Evolutionary conservation across 192 early-diverging fungal genomes (phyloP), one percentile per base, ranked within the genome.

Genomic region (Geranomyces michiganensis): DNA sequence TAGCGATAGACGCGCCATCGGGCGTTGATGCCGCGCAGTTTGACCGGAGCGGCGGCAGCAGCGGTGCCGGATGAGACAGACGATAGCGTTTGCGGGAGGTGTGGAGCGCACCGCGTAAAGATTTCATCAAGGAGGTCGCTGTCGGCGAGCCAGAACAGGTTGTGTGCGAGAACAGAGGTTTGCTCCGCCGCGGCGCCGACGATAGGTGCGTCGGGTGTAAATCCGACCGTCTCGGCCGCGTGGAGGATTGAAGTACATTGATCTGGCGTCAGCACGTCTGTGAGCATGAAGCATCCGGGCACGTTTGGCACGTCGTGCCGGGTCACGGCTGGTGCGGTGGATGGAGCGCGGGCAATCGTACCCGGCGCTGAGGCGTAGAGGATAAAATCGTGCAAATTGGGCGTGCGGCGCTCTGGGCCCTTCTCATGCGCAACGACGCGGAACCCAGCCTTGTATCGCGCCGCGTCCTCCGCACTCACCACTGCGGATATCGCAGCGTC

Each of bases 81-180:
- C 10, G 36, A 41, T 41, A 41, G 10, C 27, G 30, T 32, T 6
- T 24, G 76, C 26, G 88, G 87, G 36, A 90, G 79, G 67, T 82
- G 80, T 3, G 77, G 69, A 56, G 77, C 67, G 58, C 70, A 61
- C 0, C 89, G 72, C 19, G 78, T 68, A 62, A 79, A 86, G 62
- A 90, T 85, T 45, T 67, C 76, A 29, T 72, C 64, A 14, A 85
- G 64, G 14, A 90, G 68, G n/a, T 82, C 74, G 9, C 77, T 68
- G 68, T 90, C 89, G 0, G 84, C 87, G 47, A 90, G 79, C 89
- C 87, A 89, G 71, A 90, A 87, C 45, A 90, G 79, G 78, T 88
- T 89, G 76, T 89, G 86, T 0, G 89, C 89, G 30, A 89, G 58
- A 0, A 87, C 72, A 0, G 85, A 88, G 51, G 76, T 72, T 1